These are phyloP conservation scores for Flaveria linearis DNA, from an alignment of 129 eudicot species.

Conservation along the genomic window DNA sequence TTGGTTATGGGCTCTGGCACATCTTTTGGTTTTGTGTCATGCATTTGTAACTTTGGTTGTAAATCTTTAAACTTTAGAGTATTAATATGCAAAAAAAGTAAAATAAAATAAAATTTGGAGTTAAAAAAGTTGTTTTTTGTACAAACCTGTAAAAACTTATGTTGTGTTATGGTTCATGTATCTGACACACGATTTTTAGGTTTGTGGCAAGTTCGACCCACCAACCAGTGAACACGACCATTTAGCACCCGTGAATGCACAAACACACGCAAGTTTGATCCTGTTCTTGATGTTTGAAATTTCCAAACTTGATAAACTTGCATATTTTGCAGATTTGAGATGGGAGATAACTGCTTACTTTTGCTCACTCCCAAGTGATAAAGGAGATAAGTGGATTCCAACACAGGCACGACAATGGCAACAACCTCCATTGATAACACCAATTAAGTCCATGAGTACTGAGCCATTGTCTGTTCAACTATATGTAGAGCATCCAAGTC, in stretches of 20 bases:
- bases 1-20: too few relatives aligned
- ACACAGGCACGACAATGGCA: constrained; percentile 75
- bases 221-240: background rate
- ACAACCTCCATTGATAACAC: constrained; percentile 75
- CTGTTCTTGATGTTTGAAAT: background rate
- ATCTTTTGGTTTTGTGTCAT: too few relatives aligned
- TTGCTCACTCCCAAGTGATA: constrained; percentile 51
- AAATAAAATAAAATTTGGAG: background rate
- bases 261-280: background rate
- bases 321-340: constrained; percentile 58
- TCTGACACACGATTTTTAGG: background rate
- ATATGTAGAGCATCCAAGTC: constrained; percentile 81
- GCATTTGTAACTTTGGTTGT: background rate
- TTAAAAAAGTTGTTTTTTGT: background rate
- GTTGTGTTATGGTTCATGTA: background rate
- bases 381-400: constrained; percentile 65
- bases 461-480: constrained; percentile 78
- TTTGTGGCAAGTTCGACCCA: background rate
- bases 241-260: constrained; percentile 3
- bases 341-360: constrained; percentile 90
- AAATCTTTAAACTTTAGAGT: background rate
- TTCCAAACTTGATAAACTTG: constrained; percentile 1
- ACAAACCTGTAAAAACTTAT: background rate
- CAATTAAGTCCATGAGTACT: constrained; percentile 76
- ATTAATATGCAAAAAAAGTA: background rate